Evolutionary conservation across 805 yeast genomes (phyloP).

Genomic region (Suhomyces emberorum): DNA sequence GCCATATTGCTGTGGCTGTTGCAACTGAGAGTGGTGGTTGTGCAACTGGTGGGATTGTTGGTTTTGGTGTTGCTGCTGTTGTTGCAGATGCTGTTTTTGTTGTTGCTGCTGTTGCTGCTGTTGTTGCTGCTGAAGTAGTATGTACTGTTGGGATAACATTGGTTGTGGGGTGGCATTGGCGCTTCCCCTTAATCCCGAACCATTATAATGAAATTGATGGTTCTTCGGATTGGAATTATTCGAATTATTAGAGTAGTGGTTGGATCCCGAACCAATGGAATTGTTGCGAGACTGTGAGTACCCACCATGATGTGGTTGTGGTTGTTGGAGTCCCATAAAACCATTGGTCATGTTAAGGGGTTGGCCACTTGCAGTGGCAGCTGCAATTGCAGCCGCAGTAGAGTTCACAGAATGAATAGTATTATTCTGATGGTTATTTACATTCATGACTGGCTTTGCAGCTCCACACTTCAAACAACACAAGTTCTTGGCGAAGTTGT

Average conservation of each 20-base stretch:
- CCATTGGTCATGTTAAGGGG: constrained; percentile 35
- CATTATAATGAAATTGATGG: constrained; percentile 15
- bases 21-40: constrained; percentile 8
- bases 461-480: constrained; percentile 88
- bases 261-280: constrained; percentile 7
- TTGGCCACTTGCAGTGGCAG: constrained; percentile 47
- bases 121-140: constrained; percentile 18
- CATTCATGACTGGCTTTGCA: constrained; percentile 45
- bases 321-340: constrained; percentile 32
- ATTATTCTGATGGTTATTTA: constrained; percentile 12
- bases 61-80: constrained; percentile 11
- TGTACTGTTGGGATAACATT: constrained; percentile 21
- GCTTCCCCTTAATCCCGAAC: constrained; percentile 12
- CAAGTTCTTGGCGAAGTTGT: constrained; percentile 87
- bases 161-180: constrained; percentile 18
- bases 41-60: constrained; percentile 8
- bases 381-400: constrained; percentile 46
- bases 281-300: constrained; percentile 9
- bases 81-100: constrained; percentile 16
- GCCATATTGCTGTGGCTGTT: constrained; percentile 1
- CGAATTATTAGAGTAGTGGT: constrained; percentile 9
- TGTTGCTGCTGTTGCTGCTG: constrained; percentile 13
- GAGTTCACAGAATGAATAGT: constrained; percentile 35
- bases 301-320: constrained; percentile 27
- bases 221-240: constrained; percentile 13